These are phyloP conservation scores for Kazachstania africana DNA, from an alignment of 805 yeast genomes.

Conservation along the genomic window DNA sequence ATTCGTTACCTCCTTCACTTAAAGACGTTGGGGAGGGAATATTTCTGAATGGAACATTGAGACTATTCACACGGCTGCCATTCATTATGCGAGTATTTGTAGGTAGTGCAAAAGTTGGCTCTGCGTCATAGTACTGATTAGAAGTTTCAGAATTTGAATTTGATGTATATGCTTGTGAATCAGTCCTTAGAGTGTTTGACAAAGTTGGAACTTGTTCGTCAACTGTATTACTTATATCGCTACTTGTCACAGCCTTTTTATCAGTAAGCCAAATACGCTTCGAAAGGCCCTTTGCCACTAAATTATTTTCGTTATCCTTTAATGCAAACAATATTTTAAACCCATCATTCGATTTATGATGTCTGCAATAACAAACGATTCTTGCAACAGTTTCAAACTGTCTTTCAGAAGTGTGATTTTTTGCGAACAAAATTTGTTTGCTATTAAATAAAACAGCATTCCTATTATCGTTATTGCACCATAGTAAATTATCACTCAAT, in stretches of 20 bases:
- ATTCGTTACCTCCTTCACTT: conserved; percentile 51
- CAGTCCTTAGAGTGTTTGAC: background rate
- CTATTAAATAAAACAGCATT: conserved; percentile 87
- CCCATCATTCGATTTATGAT: conserved; percentile 82
- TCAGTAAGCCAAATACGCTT: conserved; percentile 85
- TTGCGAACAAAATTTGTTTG: conserved; percentile 60
- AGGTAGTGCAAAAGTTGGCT: background rate
- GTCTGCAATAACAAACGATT: conserved; percentile 91
- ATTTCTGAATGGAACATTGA: conserved; percentile 6
- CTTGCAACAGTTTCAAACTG: conserved; percentile 59
- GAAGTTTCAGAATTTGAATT: background rate
- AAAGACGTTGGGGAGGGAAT: conserved; percentile 53
- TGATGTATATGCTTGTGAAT: background rate
- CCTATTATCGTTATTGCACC: conserved; percentile 63
- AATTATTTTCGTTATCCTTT: conserved; percentile 44
- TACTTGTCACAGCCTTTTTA: conserved; percentile 52
- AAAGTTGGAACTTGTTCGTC: conserved; percentile 2
- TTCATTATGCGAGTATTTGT: too few relatives aligned
- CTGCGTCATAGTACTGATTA: background rate
- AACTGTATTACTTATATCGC: background rate
- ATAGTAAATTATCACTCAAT: conserved; percentile 61
- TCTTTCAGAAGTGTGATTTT: conserved; percentile 19
- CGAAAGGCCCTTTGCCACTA: conserved; percentile 64
- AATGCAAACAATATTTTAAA: conserved; percentile 62
- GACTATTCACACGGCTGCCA: too few relatives aligned